Percentiles rank a stretch among this genome's conserved stretches.
Evolutionary conservation across 176 grass and related monocot genomes (phyloP).

Genomic region (Bromus sterilis): DNA sequence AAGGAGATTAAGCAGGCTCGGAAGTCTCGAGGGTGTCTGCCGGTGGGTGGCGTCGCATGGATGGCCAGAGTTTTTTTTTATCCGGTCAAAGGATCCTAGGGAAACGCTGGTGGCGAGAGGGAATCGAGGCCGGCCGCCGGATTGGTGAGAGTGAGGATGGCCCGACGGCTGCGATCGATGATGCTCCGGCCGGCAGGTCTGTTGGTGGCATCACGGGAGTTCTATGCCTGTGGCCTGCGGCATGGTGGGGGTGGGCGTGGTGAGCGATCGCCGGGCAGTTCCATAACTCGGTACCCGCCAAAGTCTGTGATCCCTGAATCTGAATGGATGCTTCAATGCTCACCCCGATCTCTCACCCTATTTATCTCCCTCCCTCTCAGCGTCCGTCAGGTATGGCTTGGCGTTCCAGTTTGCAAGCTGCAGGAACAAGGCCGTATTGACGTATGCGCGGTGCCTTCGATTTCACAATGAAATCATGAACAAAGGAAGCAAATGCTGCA

Average conservation of each 20-base stretch:
- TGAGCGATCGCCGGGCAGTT: conserved; percentile 12
- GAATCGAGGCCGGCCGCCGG: conserved; percentile 22
- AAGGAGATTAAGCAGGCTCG: not conserved
- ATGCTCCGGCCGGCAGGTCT: not conserved
- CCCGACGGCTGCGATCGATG: not conserved
- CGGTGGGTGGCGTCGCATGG: not conserved
- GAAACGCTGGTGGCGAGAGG: not conserved
- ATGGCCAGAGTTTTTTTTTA: not conserved
- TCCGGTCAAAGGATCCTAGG: conserved; percentile 36
- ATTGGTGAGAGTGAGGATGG: not conserved
- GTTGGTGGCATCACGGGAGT: conserved; percentile 8
- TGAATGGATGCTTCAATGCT: not conserved
- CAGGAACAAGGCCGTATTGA: not conserved
- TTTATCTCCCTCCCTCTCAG: not conserved
- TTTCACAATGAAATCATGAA: no score
- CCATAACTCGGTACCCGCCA: conserved; percentile 15
- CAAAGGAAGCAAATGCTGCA: not conserved
- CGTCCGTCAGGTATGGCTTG: not conserved
- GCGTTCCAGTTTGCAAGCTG: not conserved
- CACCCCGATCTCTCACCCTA: not conserved
- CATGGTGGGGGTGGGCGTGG: not conserved
- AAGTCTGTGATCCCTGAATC: not conserved
- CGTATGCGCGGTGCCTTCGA: not conserved
- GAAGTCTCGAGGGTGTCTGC: not conserved
- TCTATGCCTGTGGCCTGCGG: not conserved